Evolutionary conservation across 164 flowering plant species (phyloP).

Genomic region (Amborella trichopoda): DNA sequence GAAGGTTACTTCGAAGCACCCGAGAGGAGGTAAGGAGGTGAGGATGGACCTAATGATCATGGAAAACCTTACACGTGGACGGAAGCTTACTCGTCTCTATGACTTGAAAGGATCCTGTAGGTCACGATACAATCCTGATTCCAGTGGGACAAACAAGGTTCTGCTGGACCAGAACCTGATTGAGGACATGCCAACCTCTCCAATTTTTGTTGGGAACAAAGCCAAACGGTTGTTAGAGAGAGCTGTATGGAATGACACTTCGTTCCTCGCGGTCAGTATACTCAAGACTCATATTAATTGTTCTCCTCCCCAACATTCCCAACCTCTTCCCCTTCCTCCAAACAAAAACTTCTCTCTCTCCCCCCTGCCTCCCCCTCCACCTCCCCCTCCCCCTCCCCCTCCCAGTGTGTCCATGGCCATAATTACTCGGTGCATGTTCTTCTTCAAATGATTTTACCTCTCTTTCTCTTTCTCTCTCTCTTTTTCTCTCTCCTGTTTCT

Average conservation of each 20-base stretch:
- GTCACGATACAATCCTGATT: conserved; percentile 62
- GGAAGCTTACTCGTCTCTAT: conserved; percentile 51
- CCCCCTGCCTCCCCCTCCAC: no score
- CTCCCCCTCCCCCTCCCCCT: no score
- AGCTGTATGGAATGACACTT: conserved; percentile 83
- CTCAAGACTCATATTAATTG: no score
- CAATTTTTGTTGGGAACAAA: conserved; percentile 69
- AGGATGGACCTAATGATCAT: conserved; percentile 85
- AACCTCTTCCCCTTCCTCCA: no score
- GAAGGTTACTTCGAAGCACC: conserved; percentile 57
- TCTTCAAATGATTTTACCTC: no score
- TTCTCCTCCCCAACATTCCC: no score
- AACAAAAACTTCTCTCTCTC: no score
- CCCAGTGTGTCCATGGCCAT: no score
- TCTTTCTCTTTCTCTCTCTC: no score
- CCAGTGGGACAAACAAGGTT: conserved; percentile 50
- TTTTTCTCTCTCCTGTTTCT: no score
- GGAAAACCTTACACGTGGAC: conserved; percentile 69
- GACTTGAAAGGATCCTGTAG: conserved; percentile 77
- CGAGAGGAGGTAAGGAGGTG: conserved; percentile 53
- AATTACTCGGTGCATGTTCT: no score
- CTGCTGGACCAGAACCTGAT: conserved; percentile 58
- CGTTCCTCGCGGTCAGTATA: conserved; percentile 54
- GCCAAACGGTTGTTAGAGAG: conserved; percentile 67
- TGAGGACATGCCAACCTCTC: conserved; percentile 64